Percentiles rank a stretch among this genome's conserved stretches.
phyloP scores from a whole-genome alignment of 1,139 yeast species.

The Yamadazyma diospyri region DNA sequence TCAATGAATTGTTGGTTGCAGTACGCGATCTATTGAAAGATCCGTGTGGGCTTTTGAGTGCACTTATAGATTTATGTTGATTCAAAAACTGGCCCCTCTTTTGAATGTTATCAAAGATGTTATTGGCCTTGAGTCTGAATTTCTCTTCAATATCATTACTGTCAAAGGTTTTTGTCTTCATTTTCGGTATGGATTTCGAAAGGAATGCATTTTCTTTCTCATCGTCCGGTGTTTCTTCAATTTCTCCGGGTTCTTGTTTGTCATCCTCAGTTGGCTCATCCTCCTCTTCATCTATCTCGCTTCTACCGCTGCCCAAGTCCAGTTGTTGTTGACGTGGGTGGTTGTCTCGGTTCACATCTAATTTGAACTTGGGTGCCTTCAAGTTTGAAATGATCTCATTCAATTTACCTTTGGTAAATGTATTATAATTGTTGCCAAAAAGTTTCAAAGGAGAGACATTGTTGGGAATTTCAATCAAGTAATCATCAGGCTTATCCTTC shows the following conservation, averaged over 20 bases:
- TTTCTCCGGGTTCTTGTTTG: background rate
- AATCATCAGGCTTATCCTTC: constrained; percentile 15
- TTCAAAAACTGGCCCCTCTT: constrained; percentile 22
- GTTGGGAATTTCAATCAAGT: constrained; percentile 18
- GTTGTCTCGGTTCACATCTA: constrained; percentile 25
- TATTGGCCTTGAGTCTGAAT: constrained; percentile 37
- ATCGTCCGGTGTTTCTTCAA: background rate
- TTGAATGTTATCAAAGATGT: constrained; percentile 38
- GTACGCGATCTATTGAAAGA: constrained; percentile 8
- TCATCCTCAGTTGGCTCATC: background rate
- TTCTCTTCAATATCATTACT: constrained; percentile 33
- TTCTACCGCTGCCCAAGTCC: constrained; percentile 3
- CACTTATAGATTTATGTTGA: constrained; percentile 7
- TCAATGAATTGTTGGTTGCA: constrained; percentile 1
- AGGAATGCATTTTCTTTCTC: constrained; percentile 3
- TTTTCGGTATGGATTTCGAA: constrained; percentile 17
- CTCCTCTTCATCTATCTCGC: background rate
- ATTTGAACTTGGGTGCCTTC: constrained; percentile 15
- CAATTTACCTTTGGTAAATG: constrained; percentile 39
- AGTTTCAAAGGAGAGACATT: constrained; percentile 37
- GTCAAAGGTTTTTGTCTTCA: constrained; percentile 31
- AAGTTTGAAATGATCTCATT: constrained; percentile 29
- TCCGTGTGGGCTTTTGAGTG: constrained; percentile 5
- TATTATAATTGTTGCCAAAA: constrained; percentile 37
- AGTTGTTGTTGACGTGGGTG: constrained; percentile 19